These are phyloP conservation scores for Ceratocystis huliohia DNA, from an alignment of 2,329 filamentous ascomycete genomes.

Conservation along the genomic window DNA sequence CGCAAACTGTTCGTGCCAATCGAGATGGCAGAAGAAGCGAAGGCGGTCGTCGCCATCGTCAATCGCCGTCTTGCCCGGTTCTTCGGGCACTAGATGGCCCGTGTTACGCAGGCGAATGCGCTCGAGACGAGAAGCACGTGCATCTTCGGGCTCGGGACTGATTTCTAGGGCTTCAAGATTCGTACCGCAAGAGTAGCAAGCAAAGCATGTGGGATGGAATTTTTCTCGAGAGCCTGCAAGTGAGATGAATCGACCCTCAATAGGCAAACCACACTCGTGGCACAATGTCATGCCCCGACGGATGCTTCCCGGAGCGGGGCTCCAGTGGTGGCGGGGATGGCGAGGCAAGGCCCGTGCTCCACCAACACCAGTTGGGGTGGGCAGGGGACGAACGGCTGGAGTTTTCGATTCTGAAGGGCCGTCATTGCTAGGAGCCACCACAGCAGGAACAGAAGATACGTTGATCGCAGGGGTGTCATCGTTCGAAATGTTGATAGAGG, in stretches of 20 bases:
- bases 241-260: conserved; percentile 80
- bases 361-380: conserved; percentile 31
- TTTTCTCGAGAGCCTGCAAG: conserved; percentile 59
- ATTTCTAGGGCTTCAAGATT: conserved; percentile 90
- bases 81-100: conserved; percentile 48
- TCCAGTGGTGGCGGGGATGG: conserved; percentile 42
- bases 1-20: conserved; percentile 90
- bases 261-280: conserved; percentile 69
- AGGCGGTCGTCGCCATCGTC: conserved; percentile 62
- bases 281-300: conserved; percentile 55
- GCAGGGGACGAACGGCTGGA: conserved; percentile 33
- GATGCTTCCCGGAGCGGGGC: conserved; percentile 39
- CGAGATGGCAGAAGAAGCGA: conserved; percentile 94
- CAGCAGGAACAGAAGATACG: conserved; percentile 27
- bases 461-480: conserved; percentile 25
- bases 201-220: conserved; percentile 90
- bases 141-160: conserved; percentile 72
- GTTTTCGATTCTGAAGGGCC: conserved; percentile 23
- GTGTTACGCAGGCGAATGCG: conserved; percentile 52
- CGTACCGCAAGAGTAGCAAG: conserved; percentile 76
- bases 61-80: conserved; percentile 48
- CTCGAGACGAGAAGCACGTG: conserved; percentile 57
- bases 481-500: conserved; percentile 32
- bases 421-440: conserved; percentile 37
- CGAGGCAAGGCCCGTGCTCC: conserved; percentile 28